Base-by-base conservation (phyloP, 306 rosid genomes). In the Dryas drummondii region DNA sequence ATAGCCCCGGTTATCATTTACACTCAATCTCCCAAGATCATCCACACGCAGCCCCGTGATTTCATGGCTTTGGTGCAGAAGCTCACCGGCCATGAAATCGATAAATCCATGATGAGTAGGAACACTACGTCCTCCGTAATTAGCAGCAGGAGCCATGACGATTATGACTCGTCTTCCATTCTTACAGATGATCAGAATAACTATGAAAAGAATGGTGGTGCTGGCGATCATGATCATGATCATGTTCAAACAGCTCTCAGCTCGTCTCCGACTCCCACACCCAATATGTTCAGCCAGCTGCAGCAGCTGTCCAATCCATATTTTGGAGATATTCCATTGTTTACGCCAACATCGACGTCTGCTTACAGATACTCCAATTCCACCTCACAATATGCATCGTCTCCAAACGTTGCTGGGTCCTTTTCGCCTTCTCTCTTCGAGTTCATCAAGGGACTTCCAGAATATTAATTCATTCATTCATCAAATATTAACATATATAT, bases 31-130 rank as follows among this genome's bases (percentile, higher is more conserved):
- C 98, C 98, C 0, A 90, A 90, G 75, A 9, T 90, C 78, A 94
- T 94, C 68, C 97, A 91, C 78, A 81, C 96, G 0, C 85, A 87
- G 50, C 73, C 97, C 0, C 82, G 83, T 6, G 90, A 94, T 54
- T 94, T 94, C 87, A 91, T 90, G 97, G 86, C 93, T 40, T 75
- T 94, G 16, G 98, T 94, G 37, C 97, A 94, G 19, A 90, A 85
- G 66, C 98, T 94, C 59, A 94, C 98, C 6, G 98, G 98, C 14
- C 71, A 32, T 19, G n/a, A 32, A 32, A 32, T 32, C 37, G 37
- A 32, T 32, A 32, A 32, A 32, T 1, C 37, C 37, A 32, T 32
- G 2, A 32, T 32, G 2, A 32, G 37, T 32, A 32, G 0, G 2
- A 32, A 32, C 2, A 32, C 37, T 1, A 1, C 37, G 37, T 32